Evolutionary conservation across 257 asterid genomes (phyloP).

Genomic region (Pogostemon cablin): DNA sequence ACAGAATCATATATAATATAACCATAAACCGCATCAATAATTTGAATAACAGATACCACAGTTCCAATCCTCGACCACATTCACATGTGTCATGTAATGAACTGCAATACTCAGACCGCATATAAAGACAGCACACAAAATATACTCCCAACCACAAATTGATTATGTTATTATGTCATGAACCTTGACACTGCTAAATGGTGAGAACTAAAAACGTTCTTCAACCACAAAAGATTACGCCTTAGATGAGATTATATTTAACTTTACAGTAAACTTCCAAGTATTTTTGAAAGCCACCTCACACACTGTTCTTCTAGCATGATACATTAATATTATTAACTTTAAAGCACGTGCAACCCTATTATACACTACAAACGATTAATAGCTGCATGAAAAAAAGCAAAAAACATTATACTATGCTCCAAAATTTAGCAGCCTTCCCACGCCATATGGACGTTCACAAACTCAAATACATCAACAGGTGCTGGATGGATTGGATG

Average conservation of each 20-base stretch:
- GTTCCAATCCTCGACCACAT: background rate
- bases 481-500: background rate
- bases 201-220: background rate
- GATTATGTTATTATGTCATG: background rate
- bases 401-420: background rate
- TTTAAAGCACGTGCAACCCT: background rate
- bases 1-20: background rate
- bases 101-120: background rate
- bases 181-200: conserved; percentile 7
- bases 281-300: background rate
- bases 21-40: background rate
- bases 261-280: background rate
- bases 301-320: background rate
- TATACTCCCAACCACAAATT: background rate
- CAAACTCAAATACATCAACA: background rate
- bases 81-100: background rate
- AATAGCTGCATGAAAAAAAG: background rate
- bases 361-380: background rate
- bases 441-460: background rate
- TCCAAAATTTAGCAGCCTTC: background rate
- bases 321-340: background rate
- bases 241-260: background rate
- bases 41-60: conserved; percentile 1
- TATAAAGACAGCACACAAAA: background rate
- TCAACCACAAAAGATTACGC: background rate